These are phyloP conservation scores for Penicillium sp. DNA, from an alignment of 2,329 filamentous ascomycete genomes.

Conservation along the genomic window DNA sequence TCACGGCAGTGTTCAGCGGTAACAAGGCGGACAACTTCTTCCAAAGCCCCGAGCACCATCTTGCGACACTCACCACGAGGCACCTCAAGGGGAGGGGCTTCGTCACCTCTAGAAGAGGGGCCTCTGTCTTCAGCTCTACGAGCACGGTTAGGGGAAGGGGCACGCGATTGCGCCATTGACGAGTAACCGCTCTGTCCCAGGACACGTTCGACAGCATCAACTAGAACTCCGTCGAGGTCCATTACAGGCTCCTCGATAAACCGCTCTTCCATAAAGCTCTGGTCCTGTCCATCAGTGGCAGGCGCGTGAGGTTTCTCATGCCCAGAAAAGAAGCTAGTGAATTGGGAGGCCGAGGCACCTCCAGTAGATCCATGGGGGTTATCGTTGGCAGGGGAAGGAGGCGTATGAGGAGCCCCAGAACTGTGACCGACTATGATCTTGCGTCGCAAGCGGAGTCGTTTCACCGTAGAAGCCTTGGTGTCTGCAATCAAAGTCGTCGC, in stretches of 20 bases:
- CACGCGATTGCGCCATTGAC: constrained; percentile 41
- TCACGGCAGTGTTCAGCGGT: constrained; percentile 48
- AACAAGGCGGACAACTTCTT: constrained; percentile 57
- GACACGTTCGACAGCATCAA: constrained; percentile 58
- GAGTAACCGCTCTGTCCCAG: constrained; percentile 47
- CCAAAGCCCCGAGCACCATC: constrained; percentile 56
- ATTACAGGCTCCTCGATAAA: constrained; percentile 56
- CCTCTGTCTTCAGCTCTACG: constrained; percentile 33
- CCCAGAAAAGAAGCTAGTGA: constrained; percentile 29
- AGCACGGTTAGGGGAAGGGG: constrained; percentile 41
- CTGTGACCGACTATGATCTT: constrained; percentile 35
- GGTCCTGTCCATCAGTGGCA: constrained; percentile 20
- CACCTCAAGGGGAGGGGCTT: constrained; percentile 42
- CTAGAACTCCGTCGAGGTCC: constrained; percentile 57
- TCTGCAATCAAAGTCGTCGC: constrained; percentile 59
- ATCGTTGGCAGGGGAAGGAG: constrained; percentile 20
- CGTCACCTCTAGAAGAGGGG: constrained; percentile 21
- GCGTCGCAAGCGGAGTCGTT: constrained; percentile 54
- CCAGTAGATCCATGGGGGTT: constrained; percentile 29
- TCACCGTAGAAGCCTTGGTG: constrained; percentile 53
- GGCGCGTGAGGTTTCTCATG: constrained; percentile 23
- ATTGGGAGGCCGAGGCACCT: constrained; percentile 25
- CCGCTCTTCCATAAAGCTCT: constrained; percentile 46
- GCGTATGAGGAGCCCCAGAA: constrained; percentile 20
- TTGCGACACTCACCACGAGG: constrained; percentile 53